Conservation (phyloP, 345 rosid species). For the Tarenaya hassleriana region DNA sequence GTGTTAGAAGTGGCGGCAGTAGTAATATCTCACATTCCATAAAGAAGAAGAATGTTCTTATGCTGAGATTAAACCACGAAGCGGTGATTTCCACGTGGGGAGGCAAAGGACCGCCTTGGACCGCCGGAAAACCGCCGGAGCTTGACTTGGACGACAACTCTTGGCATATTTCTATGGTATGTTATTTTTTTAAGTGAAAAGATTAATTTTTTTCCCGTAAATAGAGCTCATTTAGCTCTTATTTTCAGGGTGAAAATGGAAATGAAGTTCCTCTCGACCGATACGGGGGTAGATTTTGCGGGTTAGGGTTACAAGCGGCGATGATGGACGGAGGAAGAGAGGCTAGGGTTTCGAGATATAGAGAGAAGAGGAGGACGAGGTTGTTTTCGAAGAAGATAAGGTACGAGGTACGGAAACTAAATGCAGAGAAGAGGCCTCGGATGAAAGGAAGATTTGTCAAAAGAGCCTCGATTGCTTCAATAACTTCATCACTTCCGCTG, state of each 20-base stretch:
- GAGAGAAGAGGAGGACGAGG: constrained; percentile 83
- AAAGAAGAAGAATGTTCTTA: constrained; percentile 34
- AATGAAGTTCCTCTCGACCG: constrained; percentile 15
- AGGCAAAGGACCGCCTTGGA: constrained; percentile 70
- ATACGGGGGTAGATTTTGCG: constrained; percentile 11
- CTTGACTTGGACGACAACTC: constrained; percentile 39
- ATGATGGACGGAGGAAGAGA: constrained; percentile 61
- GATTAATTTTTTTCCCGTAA: too few species aligned
- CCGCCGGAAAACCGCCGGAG: constrained; percentile 55
- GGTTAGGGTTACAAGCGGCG: constrained; percentile 11
- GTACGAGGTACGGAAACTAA: constrained; percentile 84
- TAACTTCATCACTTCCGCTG: constrained; percentile 14
- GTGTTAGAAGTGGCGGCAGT: constrained; percentile 28
- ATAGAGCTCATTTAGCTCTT: too few species aligned
- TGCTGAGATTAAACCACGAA: constrained; percentile 63
- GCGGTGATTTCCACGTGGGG: constrained; percentile 67
- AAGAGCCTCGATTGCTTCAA: constrained; percentile 42
- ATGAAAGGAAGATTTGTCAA: constrained; percentile 98
- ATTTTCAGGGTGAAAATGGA: constrained; percentile 9
- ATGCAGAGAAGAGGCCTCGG: constrained; percentile 95
- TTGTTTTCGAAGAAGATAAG: constrained; percentile 91
- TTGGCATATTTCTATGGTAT: constrained; percentile 57
- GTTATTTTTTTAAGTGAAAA: too few species aligned
- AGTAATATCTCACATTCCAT: too few species aligned
- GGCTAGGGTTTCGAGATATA: constrained; percentile 78